Evolutionary conservation across 139 green algal genomes (phyloP).

Genomic region (Trebouxia sp.): DNA sequence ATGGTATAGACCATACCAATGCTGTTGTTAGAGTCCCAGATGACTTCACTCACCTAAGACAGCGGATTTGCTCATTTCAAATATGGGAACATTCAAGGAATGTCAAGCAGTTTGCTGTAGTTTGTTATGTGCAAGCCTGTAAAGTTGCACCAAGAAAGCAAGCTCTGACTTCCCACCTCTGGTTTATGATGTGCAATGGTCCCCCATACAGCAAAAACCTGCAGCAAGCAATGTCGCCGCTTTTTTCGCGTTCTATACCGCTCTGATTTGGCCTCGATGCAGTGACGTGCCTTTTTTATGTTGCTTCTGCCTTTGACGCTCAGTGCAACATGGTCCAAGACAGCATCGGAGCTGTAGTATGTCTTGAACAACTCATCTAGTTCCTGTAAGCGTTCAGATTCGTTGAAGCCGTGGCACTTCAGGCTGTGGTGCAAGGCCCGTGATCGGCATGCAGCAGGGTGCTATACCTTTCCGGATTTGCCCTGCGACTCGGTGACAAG

Average conservation of each 20-base stretch:
- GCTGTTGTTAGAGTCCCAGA: background rate
- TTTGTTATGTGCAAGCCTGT: background rate
- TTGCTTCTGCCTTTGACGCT: background rate
- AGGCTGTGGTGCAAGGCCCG: background rate
- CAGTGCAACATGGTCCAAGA: background rate
- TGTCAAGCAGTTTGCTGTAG: no score
- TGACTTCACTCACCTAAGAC: background rate
- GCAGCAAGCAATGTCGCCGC: no score
- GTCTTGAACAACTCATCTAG: background rate
- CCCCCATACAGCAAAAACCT: background rate
- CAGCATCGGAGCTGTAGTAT: background rate
- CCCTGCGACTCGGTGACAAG: background rate
- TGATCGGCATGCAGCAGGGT: background rate
- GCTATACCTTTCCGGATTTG: background rate
- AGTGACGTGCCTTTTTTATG: background rate
- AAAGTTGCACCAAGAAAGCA: background rate
- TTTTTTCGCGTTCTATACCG: no score
- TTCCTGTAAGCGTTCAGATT: no score
- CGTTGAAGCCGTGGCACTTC: background rate
- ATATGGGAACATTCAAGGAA: no score
- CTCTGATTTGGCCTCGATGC: no score
- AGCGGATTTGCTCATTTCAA: background rate
- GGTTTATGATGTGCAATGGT: background rate
- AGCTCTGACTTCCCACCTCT: no score
- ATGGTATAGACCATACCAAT: background rate